Evolutionary conservation across 306 rosid species (phyloP).

Genomic region (Lathyrus sativus): DNA sequence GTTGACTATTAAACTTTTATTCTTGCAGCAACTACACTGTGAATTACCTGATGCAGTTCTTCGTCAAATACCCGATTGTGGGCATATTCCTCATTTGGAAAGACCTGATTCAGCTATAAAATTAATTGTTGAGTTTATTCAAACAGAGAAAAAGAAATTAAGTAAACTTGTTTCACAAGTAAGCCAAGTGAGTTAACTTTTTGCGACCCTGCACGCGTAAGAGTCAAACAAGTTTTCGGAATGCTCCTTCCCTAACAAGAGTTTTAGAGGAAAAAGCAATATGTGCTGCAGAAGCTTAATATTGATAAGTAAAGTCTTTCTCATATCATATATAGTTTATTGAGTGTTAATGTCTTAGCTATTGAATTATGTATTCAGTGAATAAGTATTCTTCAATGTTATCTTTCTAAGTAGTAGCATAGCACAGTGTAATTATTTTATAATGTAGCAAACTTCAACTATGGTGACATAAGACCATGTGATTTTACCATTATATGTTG

Average conservation of each 20-base stretch:
- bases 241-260: slow-evolving; percentile 27
- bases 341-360: too few relatives aligned
- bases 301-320: slow-evolving; percentile 15
- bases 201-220: slow-evolving; percentile 24
- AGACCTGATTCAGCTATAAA: slow-evolving; percentile 64
- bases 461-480: too few relatives aligned
- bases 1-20: slow-evolving; percentile 16
- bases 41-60: slow-evolving; percentile 73
- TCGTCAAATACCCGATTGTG: slow-evolving; percentile 76
- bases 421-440: too few relatives aligned
- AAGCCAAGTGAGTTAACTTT: slow-evolving; percentile 30
- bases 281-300: slow-evolving; percentile 18
- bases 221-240: slow-evolving; percentile 22
- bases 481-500: too few relatives aligned
- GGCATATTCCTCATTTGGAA: slow-evolving; percentile 91
- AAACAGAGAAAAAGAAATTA: slow-evolving; percentile 45
- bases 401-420: too few relatives aligned
- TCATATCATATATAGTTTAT: background rate
- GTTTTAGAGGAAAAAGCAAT: slow-evolving; percentile 14
- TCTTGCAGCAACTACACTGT: slow-evolving; percentile 74
- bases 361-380: too few relatives aligned
- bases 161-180: slow-evolving; percentile 35
- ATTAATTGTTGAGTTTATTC: slow-evolving; percentile 65
- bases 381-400: too few relatives aligned
- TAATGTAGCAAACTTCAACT: too few relatives aligned